Base-by-base conservation (phyloP, 108 stramenopile genomes). In the Discostella pseudostelligera region DNA sequence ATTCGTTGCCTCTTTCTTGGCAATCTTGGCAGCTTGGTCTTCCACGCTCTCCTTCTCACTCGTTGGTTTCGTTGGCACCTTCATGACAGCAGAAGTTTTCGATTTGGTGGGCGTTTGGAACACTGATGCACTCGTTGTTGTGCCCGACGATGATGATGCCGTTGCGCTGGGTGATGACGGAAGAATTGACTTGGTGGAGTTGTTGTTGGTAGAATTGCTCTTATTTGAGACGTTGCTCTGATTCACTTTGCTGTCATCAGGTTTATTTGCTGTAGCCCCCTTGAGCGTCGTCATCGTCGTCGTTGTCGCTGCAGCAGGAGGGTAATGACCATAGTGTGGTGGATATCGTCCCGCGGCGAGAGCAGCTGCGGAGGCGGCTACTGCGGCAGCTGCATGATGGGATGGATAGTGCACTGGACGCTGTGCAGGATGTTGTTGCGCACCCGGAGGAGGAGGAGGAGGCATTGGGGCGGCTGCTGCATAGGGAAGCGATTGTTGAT, bases 21-120 rank as follows among this genome's bases (percentile, higher is more conserved):
- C 66, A 19, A 35, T 56, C 47, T 59, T 69, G 8, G 57, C 67
- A 13, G 67, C 67, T 3, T 46, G 46, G 47, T 69, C 67, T 21
- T 25, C 67, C 29, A 69, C 48, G 29, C 67, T 69, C 48, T 69
- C 67, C 48, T 69, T 69, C 37, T 69, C 67, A 12, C 57, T 59
- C 1, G 58, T 59, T 4, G 67, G 67, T 40, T 69, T 69, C 32
- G 67, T 69, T 1, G 67, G 67, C 39, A 56, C 67, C 57, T 51
- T 69, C 57, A 69, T 59, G 2, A 59, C 21, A 3, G 46, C 46
- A 14, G 42, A 48, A 2, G 48, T 56, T 35, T 56, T 56, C 28
- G 37, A 56, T 35, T 56, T 56, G 29, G 55, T 32, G 36, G 55
- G 55, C 8, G 55, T 56, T 2, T 8, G 32, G 55, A n/a, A 56